Base-by-base conservation (phyloP, 2,329 filamentous ascomycete genomes). In the Alternaria hordeiaustralica region DNA sequence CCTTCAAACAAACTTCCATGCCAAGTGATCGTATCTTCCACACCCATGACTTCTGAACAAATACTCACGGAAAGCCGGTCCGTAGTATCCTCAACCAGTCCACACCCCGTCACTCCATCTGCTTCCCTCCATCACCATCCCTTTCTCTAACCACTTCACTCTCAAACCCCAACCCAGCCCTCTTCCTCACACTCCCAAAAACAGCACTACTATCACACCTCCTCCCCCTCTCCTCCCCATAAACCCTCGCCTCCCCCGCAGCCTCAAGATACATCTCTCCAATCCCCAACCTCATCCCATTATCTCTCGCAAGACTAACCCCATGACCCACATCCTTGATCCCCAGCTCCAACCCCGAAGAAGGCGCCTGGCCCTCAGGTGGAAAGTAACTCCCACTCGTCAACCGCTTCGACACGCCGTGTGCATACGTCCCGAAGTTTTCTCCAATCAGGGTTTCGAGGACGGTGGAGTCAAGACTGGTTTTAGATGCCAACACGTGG, bases 301-400 rank as follows among this genome's bases (percentile, higher is more conserved):
- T 74, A 2, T 79, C 75, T 51, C 76, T 73, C 2, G 84, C 85
- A 26, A 81, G 79, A 6, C 73, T 73, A 12, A 87, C 79, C 0
- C 84, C 85, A 67, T 86, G 83, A 0, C 82, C 80, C 0, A 86
- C 84, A 66, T 87, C 86, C 61, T 87, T 86, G 8, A 87, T 78
- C 0, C 84, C 86, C 4, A 87, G 73, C 21, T 82, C 80, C 4
- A 87, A 61, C 41, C 84, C 84, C 0, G 84, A 87, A 78, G 79
- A 83, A 2, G 85, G 84, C 26, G 76, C 69, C 25, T 80, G 55
- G 0, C 75, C 74, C 11, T 58, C 55, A 0, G 68, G 55, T 4
- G 77, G 75, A 21, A 68, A 63, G 33, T 78, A 78, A 4, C 64
- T 65, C 1, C 75, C 76, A 6, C 55, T 55, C 1, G 76, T 78